phyloP scores from a whole-genome alignment of 768 basidiomycete genomes.

The Lactarius tabidus region DNA sequence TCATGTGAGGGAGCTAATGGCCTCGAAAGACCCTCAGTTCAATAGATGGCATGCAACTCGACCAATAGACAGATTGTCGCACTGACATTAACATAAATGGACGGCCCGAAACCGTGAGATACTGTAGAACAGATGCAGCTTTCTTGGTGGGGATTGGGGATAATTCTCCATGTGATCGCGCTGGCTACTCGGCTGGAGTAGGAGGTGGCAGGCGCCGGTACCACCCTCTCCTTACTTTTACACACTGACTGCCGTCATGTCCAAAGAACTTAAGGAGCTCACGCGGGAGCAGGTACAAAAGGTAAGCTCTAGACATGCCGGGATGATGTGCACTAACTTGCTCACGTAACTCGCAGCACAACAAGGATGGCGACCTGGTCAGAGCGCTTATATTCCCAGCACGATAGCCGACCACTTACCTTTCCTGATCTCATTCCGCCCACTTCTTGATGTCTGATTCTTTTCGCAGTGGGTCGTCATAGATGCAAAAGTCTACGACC shows the following conservation, averaged over 20 bases:
- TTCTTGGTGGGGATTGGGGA: no score
- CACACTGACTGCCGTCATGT: slow-evolving; percentile 4
- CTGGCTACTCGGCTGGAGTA: neutral
- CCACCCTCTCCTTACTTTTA: neutral
- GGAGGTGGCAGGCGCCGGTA: neutral
- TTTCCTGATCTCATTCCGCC: neutral
- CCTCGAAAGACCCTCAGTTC: no score
- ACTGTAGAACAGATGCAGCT: no score
- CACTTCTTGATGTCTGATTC: neutral
- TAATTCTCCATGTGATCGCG: neutral
- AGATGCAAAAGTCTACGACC: slow-evolving; percentile 76
- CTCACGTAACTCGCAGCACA: slow-evolving; percentile 53
- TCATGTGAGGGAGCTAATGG: no score
- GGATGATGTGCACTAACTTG: neutral
- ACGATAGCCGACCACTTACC: neutral
- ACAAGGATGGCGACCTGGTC: slow-evolving; percentile 79
- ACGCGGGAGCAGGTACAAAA: slow-evolving; percentile 63
- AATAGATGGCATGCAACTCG: no score
- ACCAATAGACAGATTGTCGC: no score
- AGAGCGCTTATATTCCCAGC: slow-evolving; percentile 27
- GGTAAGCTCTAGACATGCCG: slow-evolving; percentile 35
- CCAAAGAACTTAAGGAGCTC: slow-evolving; percentile 35
- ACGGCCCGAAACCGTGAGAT: no score
- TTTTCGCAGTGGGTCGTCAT: slow-evolving; percentile 68
- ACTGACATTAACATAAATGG: no score